A percentile compares a stretch with the other conserved stretches of the same genome.
Conservation (phyloP, 2,329 filamentous ascomycete species). For the Aspergillus alliaceus region DNA sequence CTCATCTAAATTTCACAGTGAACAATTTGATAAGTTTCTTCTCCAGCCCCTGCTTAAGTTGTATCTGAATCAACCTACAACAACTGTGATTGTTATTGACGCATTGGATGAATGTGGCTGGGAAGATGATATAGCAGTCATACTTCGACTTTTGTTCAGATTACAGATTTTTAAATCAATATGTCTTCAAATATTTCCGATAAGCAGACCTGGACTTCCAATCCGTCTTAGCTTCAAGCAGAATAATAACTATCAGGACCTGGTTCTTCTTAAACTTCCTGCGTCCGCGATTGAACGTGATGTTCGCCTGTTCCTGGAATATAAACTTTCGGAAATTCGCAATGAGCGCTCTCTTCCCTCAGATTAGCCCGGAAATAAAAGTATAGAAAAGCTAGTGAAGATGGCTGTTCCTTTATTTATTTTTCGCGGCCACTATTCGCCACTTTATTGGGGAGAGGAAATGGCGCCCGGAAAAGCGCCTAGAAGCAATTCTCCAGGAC, state of each 20-base stretch:
- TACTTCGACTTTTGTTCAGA: constrained; percentile 26
- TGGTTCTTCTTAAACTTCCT: constrained; percentile 26
- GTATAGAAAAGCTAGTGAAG: constrained; percentile 4
- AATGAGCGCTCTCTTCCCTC: constrained; percentile 6
- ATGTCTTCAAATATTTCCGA: constrained; percentile 25
- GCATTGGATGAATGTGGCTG: constrained; percentile 29
- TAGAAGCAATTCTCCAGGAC: constrained; percentile 15
- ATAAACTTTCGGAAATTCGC: constrained; percentile 16
- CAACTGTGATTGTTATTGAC: constrained; percentile 25
- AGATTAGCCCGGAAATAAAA: constrained; percentile 11
- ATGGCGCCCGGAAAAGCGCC: constrained; percentile 11
- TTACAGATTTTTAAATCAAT: constrained; percentile 14
- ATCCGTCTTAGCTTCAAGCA: constrained; percentile 23
- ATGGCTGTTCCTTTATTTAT: constrained; percentile 18
- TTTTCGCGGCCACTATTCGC: too few relatives aligned
- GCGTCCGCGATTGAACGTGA: constrained; percentile 21
- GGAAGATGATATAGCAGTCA: constrained; percentile 17
- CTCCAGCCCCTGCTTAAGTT: constrained; percentile 21
- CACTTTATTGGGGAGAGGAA: constrained; percentile 10
- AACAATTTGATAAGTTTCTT: constrained; percentile 32
- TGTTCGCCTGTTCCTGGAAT: constrained; percentile 21
- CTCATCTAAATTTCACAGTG: constrained; percentile 19
- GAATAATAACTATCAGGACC: constrained; percentile 19
- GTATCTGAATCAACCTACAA: constrained; percentile 3
- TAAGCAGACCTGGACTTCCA: constrained; percentile 29